Evolutionary conservation across 257 asterid species (phyloP).

Genomic region (Solanum rostratum): DNA sequence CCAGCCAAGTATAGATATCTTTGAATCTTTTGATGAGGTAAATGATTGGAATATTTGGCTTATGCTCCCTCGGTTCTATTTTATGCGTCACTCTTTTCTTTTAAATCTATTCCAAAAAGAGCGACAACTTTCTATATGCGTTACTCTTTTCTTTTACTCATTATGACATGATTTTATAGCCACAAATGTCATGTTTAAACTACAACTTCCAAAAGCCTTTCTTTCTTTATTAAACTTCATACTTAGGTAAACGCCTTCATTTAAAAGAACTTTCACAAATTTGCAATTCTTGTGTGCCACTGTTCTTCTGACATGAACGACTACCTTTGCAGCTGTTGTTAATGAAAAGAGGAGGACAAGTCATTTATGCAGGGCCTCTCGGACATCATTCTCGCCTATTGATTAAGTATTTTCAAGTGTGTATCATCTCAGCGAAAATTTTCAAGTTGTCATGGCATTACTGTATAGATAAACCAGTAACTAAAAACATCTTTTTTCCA

Average conservation of each 20-base stretch:
- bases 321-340: slow-evolving; percentile 40
- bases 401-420: slow-evolving; percentile 61
- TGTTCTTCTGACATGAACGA: background rate
- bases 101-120: background rate
- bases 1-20: slow-evolving; percentile 83
- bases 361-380: slow-evolving; percentile 63
- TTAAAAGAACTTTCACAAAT: background rate
- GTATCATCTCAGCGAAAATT: slow-evolving; percentile 5
- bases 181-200: background rate
- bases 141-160: too few relatives aligned
- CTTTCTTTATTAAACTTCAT: background rate
- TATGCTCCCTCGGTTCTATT: background rate
- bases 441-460: background rate
- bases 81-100: background rate
- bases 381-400: slow-evolving; percentile 60
- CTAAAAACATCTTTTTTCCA: background rate
- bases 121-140: background rate
- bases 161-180: background rate
- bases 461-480: background rate
- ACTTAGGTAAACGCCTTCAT: background rate
- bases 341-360: slow-evolving; percentile 93
- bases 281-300: background rate
- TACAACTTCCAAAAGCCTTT: background rate
- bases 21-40: slow-evolving; percentile 90
- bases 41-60: background rate